phyloP scores from a whole-genome alignment of 371 early-diverging fungal genomes.

The Mucor saturninus region DNA sequence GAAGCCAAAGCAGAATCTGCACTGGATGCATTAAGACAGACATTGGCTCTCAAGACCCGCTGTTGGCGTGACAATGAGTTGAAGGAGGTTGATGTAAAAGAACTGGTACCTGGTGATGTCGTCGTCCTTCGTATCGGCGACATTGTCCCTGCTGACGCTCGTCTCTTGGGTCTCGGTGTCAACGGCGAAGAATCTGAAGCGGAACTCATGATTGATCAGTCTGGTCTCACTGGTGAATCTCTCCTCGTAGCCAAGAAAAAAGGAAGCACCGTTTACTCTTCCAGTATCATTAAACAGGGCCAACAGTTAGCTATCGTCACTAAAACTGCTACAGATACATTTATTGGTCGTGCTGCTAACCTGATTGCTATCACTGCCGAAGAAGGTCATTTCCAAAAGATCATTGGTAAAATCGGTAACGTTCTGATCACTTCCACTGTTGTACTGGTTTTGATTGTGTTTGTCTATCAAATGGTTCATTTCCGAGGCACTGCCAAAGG shows the following conservation, averaged over 20 bases:
- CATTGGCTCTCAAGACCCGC: constrained; percentile 79
- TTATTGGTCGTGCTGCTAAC: constrained; percentile 88
- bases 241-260: constrained; percentile 79
- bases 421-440: constrained; percentile 75
- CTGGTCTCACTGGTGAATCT: constrained; percentile 91
- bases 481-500: constrained; percentile 42
- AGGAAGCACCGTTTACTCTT: constrained; percentile 78
- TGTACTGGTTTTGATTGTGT: constrained; percentile 76
- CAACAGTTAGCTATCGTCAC: constrained; percentile 81
- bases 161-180: constrained; percentile 79
- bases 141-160: constrained; percentile 88
- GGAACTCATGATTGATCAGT: constrained; percentile 86
- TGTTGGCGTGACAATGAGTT: constrained; percentile 76
- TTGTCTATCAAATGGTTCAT: constrained; percentile 65
- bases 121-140: constrained; percentile 87
- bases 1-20: constrained; percentile 76
- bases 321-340: constrained; percentile 82
- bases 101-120: constrained; percentile 85
- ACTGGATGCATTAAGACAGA: constrained; percentile 84
- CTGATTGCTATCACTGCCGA: constrained; percentile 83
- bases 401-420: constrained; percentile 80
- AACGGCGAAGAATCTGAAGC: constrained; percentile 72
- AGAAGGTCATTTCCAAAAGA: constrained; percentile 84
- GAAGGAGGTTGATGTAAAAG: constrained; percentile 73
- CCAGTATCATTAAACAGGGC: constrained; percentile 82